Evolutionary conservation across 225 moss, liverwort and hornwort species (phyloP).

Genomic region (Sphagnum tenellum): DNA sequence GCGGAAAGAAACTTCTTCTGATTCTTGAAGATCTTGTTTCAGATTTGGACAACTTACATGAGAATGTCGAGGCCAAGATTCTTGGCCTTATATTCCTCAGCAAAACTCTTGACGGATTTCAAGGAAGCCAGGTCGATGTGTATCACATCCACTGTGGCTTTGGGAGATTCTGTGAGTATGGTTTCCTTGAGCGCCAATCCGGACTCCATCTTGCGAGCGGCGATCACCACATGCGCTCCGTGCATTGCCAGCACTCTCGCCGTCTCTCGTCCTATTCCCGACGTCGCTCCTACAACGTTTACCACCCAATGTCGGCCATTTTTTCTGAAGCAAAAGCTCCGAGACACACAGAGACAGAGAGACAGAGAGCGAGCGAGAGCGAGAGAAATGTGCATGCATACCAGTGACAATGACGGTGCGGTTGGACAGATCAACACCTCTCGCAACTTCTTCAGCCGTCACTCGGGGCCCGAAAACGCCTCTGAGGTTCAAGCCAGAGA

Average conservation of each 20-base stretch:
- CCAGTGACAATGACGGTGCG: slow-evolving; percentile 33
- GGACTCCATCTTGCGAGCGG: not conserved
- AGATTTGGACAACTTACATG: not conserved
- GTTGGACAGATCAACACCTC: slow-evolving; percentile 18
- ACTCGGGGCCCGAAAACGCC: slow-evolving; percentile 14
- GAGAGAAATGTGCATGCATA: not conserved
- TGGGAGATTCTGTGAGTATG: not conserved
- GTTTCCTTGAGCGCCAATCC: not conserved
- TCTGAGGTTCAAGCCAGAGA: too few species aligned
- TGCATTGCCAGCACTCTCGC: not conserved
- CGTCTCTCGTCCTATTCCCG: not conserved
- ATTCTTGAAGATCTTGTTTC: not conserved
- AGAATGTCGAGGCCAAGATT: slow-evolving; percentile 1
- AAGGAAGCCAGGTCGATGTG: not conserved
- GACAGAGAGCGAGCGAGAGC: not conserved
- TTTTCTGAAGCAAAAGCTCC: too few species aligned
- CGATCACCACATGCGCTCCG: not conserved
- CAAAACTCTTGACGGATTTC: not conserved
- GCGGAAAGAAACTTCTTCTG: not conserved
- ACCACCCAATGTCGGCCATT: too few species aligned
- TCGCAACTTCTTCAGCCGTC: slow-evolving; percentile 31
- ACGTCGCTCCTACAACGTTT: not conserved
- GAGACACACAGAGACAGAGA: too few species aligned
- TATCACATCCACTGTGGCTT: not conserved
- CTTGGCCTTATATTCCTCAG: not conserved